phyloP scores from a whole-genome alignment of 2,329 filamentous ascomycete genomes.

The Fusarium temperatum region DNA sequence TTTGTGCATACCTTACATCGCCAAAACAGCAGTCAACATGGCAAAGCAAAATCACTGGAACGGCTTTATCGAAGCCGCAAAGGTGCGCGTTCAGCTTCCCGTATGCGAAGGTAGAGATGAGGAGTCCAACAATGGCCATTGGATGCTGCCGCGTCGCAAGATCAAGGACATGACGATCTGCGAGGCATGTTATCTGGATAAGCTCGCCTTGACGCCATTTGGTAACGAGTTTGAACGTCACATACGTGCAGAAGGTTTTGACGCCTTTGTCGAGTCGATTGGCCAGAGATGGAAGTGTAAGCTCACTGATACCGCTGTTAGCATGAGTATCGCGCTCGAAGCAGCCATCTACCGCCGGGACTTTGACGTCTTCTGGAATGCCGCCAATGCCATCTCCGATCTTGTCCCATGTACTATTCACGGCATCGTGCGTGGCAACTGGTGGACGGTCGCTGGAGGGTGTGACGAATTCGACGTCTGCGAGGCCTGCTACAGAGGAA shows the following conservation, averaged over 20 bases:
- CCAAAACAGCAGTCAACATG: conserved; percentile 26
- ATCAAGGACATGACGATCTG: conserved; percentile 45
- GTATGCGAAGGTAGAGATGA: conserved; percentile 43
- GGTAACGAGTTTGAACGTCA: conserved; percentile 41
- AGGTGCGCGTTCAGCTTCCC: conserved; percentile 37
- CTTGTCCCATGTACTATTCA: conserved; percentile 41
- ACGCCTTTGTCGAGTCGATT: conserved; percentile 35
- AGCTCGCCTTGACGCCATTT: conserved; percentile 44
- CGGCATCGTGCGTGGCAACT: conserved; percentile 45
- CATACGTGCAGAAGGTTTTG: conserved; percentile 28
- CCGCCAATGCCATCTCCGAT: conserved; percentile 34
- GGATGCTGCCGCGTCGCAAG: conserved; percentile 39
- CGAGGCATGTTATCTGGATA: conserved; percentile 49
- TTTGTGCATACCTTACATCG: conserved; percentile 40
- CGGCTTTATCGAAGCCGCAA: conserved; percentile 39
- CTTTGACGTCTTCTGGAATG: conserved; percentile 41
- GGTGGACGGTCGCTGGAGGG: conserved; percentile 45
- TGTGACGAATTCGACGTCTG: conserved; percentile 43
- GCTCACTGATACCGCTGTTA: conserved; percentile 32
- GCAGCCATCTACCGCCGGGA: conserved; percentile 39
- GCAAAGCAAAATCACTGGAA: conserved; percentile 43
- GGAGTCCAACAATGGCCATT: conserved; percentile 35
- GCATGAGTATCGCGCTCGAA: conserved; percentile 39
- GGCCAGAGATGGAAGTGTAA: conserved; percentile 40
- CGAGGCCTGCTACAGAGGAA: conserved; percentile 47